Conservation (phyloP, 495 filamentous ascomycete species). For the Penicillium roqueforti region DNA sequence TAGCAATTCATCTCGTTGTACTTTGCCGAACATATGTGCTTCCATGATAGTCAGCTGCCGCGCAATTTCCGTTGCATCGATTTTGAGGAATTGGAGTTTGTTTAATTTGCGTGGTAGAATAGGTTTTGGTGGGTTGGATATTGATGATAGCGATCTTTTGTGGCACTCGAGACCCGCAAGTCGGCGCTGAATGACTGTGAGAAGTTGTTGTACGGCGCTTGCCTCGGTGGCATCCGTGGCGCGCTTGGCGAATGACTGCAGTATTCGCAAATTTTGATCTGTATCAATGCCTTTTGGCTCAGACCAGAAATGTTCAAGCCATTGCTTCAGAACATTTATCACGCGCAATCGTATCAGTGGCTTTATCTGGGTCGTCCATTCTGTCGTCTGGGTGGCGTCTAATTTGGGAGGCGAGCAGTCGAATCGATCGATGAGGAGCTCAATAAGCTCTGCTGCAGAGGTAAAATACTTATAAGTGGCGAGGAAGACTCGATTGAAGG, state of each 20-base stretch:
- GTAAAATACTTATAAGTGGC: conserved; percentile 89
- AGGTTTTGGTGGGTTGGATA: conserved; percentile 66
- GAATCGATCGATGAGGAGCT: conserved; percentile 76
- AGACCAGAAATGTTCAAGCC: conserved; percentile 94
- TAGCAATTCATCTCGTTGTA: conserved; percentile 80
- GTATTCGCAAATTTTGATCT: conserved; percentile 67
- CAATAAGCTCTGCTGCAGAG: conserved; percentile 73
- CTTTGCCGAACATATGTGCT: conserved; percentile 76
- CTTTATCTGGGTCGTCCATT: conserved; percentile 80
- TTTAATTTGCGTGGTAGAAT: conserved; percentile 94
- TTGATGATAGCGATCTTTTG: conserved; percentile 47
- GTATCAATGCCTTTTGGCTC: conserved; percentile 70
- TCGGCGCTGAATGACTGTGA: conserved; percentile 73
- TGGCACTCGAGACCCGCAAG: conserved; percentile 65
- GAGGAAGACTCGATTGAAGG: conserved; percentile 89
- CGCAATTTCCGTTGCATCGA: conserved; percentile 86
- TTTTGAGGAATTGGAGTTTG: conserved; percentile 91
- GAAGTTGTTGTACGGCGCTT: conserved; percentile 61
- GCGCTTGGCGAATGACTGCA: conserved; percentile 74
- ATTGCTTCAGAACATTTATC: conserved; percentile 87
- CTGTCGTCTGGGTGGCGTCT: conserved; percentile 56
- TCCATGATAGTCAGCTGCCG: conserved; percentile 92
- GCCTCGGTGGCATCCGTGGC: conserved; percentile 75
- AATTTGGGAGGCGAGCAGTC: conserved; percentile 71
- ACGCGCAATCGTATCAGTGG: conserved; percentile 81